These are phyloP conservation scores for Cubamyces lactineus DNA, from an alignment of 768 basidiomycete genomes.

Conservation along the genomic window DNA sequence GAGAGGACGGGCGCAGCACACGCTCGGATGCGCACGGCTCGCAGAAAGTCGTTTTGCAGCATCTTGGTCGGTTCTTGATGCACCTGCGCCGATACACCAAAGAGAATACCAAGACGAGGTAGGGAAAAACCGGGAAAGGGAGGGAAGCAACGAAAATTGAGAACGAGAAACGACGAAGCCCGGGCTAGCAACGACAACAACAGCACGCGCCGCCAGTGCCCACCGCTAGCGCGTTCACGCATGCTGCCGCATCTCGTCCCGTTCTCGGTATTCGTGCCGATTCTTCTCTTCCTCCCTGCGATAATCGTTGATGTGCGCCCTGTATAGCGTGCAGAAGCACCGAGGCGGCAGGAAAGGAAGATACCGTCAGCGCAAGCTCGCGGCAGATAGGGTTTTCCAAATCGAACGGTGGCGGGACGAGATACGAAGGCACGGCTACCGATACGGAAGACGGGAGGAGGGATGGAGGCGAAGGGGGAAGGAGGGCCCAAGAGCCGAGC, in stretches of 20 bases:
- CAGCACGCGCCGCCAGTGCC: neutral
- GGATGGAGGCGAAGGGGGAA: neutral
- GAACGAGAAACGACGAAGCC: neutral
- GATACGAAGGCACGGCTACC: neutral
- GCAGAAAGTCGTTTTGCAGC: neutral
- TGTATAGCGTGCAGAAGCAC: neutral
- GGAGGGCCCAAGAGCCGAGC: neutral
- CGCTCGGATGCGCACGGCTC: neutral
- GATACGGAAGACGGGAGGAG: neutral
- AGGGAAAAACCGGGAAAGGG: neutral
- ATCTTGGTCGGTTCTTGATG: neutral
- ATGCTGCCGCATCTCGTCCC: neutral
- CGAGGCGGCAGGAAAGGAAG: neutral
- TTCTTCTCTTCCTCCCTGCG: constrained; percentile 16
- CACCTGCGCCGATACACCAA: neutral
- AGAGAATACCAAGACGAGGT: neutral
- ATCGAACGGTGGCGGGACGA: neutral
- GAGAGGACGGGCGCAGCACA: too few species aligned
- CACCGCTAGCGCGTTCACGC: neutral
- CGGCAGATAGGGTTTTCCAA: neutral
- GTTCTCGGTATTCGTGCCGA: neutral
- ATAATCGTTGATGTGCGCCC: constrained; percentile 10
- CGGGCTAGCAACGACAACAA: neutral
- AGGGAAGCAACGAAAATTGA: neutral
- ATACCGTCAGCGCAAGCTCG: neutral